Percentiles rank a stretch among this genome's conserved stretches.
These are phyloP conservation scores for Corchorus olitorius DNA, from an alignment of 345 rosid genomes.

Conservation along the genomic window DNA sequence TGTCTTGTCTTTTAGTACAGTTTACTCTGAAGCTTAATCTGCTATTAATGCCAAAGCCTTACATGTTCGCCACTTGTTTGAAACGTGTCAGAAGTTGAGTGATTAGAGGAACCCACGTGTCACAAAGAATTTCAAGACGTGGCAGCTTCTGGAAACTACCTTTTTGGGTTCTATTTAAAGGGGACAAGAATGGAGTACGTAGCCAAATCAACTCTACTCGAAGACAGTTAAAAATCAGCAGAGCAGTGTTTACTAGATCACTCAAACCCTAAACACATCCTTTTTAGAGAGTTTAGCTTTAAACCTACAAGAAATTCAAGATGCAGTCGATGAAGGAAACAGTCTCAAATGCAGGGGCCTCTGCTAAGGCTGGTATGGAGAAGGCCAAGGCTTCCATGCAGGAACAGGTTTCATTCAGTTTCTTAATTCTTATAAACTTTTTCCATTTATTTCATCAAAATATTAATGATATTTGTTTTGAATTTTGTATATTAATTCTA, in stretches of 20 bases:
- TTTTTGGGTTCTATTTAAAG: background rate
- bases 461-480: background rate
- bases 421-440: background rate
- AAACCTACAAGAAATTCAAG: background rate
- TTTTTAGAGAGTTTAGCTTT: too few relatives aligned
- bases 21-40: background rate
- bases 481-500: background rate
- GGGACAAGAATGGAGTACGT: background rate
- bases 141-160: background rate
- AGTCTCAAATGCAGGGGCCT: conserved; percentile 69
- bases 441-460: background rate
- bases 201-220: background rate
- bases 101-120: background rate
- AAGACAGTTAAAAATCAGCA: background rate
- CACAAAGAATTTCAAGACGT: background rate
- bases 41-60: background rate
- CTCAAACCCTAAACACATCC: background rate
- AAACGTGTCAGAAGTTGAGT: conserved; percentile 5
- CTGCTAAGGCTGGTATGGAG: conserved; percentile 80
- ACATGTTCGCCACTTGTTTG: background rate
- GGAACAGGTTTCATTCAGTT: conserved; percentile 57
- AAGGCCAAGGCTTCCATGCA: conserved; percentile 67
- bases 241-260: background rate
- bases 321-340: conserved; percentile 66
- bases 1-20: background rate